Conservation (phyloP, 2,329 filamentous ascomycete species). For the Penicillium sp. region DNA sequence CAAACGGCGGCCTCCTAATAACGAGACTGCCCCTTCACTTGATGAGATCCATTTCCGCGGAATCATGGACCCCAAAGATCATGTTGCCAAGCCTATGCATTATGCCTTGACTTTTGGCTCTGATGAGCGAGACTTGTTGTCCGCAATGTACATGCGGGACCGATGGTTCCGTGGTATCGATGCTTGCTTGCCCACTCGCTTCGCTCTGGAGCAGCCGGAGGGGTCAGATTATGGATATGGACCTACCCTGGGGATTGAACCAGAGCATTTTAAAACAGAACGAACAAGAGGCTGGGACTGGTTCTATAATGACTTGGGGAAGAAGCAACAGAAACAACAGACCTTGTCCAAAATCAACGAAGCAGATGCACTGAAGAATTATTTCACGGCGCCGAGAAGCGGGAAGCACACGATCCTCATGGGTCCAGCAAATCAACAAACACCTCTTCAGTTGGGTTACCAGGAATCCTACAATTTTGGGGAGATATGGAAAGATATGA, state of each 20-base stretch:
- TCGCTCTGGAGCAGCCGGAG: slow-evolving; percentile 31
- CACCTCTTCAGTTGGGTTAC: slow-evolving; percentile 42
- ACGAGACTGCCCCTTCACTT: slow-evolving; percentile 6
- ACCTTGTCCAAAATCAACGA: slow-evolving; percentile 32
- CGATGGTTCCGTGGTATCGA: slow-evolving; percentile 49
- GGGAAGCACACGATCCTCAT: slow-evolving; percentile 48
- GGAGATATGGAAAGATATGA: slow-evolving; percentile 40
- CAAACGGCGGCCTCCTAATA: slow-evolving; percentile 17
- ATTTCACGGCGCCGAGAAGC: slow-evolving; percentile 38
- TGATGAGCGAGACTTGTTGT: slow-evolving; percentile 48
- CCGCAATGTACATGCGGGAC: slow-evolving; percentile 49
- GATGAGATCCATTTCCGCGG: slow-evolving; percentile 39
- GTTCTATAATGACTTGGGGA: slow-evolving; percentile 48
- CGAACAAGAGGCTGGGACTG: slow-evolving; percentile 51
- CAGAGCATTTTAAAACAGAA: slow-evolving; percentile 45
- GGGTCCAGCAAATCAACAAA: slow-evolving; percentile 49
- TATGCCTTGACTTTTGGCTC: slow-evolving; percentile 53
- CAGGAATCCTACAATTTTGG: slow-evolving; percentile 47
- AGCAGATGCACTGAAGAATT: slow-evolving; percentile 38
- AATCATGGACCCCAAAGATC: slow-evolving; percentile 34
- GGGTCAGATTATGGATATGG: slow-evolving; percentile 39
- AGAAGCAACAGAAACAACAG: slow-evolving; percentile 46
- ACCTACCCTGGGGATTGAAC: slow-evolving; percentile 44
- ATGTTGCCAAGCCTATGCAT: slow-evolving; percentile 45
- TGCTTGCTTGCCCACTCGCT: slow-evolving; percentile 51